Conservation (phyloP, 768 basidiomycete genomes). For the Agaricus bisporus region DNA sequence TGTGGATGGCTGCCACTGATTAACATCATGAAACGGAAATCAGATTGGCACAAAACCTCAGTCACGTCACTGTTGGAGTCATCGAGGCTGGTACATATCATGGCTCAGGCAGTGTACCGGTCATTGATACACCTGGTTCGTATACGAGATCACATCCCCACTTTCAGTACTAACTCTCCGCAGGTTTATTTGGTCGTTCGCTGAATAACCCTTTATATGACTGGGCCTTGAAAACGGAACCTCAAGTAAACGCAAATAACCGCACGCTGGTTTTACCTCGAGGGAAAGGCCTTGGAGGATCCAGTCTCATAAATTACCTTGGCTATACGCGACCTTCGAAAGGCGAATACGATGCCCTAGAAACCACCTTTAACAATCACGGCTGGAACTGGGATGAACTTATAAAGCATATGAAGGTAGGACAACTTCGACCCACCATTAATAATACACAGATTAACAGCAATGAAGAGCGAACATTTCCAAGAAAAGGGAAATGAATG, state of each 20-base stretch:
- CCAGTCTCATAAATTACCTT: conserved; percentile 13
- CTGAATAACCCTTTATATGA: conserved; percentile 17
- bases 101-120: neutral
- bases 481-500: too few species aligned
- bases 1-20: neutral
- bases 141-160: neutral
- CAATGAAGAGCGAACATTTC: neutral
- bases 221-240: conserved; percentile 21
- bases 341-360: conserved; percentile 13
- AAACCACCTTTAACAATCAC: conserved; percentile 11
- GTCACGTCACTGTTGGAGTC: conserved; percentile 26
- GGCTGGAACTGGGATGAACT: conserved; percentile 18
- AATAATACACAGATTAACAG: neutral
- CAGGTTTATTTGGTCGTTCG: neutral
- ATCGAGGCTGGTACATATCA: conserved; percentile 25
- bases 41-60: conserved; percentile 32
- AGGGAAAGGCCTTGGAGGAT: conserved; percentile 24
- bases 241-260: conserved; percentile 17
- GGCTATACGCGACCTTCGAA: conserved; percentile 1
- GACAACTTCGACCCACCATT: neutral
- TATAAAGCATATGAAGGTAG: conserved; percentile 15
- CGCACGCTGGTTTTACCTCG: conserved; percentile 16
- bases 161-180: neutral
- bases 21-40: neutral
- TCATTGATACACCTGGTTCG: conserved; percentile 16